These are phyloP conservation scores for Neurospora sp. DNA, from an alignment of 495 filamentous ascomycete genomes.

Conservation along the genomic window DNA sequence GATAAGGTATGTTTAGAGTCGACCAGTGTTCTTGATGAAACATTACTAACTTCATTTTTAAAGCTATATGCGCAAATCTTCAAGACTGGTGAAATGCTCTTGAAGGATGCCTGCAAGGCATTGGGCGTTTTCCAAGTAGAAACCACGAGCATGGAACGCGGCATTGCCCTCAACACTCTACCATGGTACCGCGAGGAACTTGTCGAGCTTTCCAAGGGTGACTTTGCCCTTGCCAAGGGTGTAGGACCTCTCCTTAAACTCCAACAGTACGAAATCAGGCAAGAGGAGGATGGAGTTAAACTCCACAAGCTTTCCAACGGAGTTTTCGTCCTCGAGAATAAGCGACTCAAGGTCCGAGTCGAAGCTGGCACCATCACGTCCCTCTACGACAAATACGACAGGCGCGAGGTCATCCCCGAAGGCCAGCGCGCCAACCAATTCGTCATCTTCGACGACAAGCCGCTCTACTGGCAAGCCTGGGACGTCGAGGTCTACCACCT, in stretches of 20 bases:
- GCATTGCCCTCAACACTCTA: slow-evolving; percentile 65
- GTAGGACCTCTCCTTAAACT: slow-evolving; percentile 39
- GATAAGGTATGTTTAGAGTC: slow-evolving; percentile 45
- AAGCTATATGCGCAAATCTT: slow-evolving; percentile 78
- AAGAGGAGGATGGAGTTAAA: slow-evolving; percentile 41
- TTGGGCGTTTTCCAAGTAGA: slow-evolving; percentile 47
- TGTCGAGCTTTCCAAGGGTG: slow-evolving; percentile 45
- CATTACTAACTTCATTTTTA: background rate
- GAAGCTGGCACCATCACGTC: slow-evolving; percentile 70
- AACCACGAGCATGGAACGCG: slow-evolving; percentile 24
- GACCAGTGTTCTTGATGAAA: slow-evolving; percentile 4
- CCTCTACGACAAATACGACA: slow-evolving; percentile 56
- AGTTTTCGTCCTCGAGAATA: slow-evolving; percentile 69
- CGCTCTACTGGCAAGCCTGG: slow-evolving; percentile 98
- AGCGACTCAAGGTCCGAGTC: slow-evolving; percentile 60
- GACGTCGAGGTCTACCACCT: slow-evolving; percentile 96
- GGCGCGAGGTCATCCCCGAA: slow-evolving; percentile 69
- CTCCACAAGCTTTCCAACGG: slow-evolving; percentile 56
- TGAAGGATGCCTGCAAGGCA: slow-evolving; percentile 56
- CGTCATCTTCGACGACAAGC: slow-evolving; percentile 96
- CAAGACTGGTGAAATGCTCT: slow-evolving; percentile 57
- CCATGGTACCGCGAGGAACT: slow-evolving; percentile 73
- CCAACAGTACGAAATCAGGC: slow-evolving; percentile 33
- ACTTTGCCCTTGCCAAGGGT: slow-evolving; percentile 40
- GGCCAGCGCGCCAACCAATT: slow-evolving; percentile 81